Conservation (phyloP, 2,329 filamentous ascomycete species). For the Penicillium janthinellum region DNA sequence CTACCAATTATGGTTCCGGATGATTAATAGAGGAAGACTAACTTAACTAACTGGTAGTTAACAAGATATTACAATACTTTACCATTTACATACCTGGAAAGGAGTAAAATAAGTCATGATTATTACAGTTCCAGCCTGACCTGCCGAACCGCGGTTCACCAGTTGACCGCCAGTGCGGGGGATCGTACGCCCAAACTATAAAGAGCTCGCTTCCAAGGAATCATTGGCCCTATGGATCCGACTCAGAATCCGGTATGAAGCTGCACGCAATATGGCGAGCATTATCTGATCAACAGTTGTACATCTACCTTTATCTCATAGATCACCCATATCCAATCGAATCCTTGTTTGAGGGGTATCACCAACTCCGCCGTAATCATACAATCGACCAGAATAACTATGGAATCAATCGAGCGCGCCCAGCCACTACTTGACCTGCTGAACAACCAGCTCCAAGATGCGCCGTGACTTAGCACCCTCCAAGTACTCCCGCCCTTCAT, state of each 20-base stretch:
- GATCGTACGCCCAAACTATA: not conserved
- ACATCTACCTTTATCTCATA: too few relatives aligned
- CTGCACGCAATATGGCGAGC: not conserved
- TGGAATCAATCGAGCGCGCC: not conserved
- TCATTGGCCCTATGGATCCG: not conserved
- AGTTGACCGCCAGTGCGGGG: not conserved
- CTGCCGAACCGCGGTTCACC: not conserved
- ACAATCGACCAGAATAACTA: slow-evolving; percentile 5
- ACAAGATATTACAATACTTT: not conserved
- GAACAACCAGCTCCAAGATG: slow-evolving; percentile 38
- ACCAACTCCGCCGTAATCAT: slow-evolving; percentile 12
- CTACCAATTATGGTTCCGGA: not conserved
- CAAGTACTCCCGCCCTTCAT: slow-evolving; percentile 46
- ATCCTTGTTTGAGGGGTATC: slow-evolving; percentile 15
- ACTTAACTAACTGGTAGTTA: too few relatives aligned
- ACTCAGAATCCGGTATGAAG: not conserved
- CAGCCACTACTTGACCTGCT: slow-evolving; percentile 11
- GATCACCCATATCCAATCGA: not conserved
- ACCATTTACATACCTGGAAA: not conserved
- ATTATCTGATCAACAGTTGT: not conserved
- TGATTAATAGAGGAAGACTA: not conserved
- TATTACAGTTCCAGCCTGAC: too few relatives aligned
- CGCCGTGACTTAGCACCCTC: slow-evolving; percentile 44
- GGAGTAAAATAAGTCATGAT: too few relatives aligned
- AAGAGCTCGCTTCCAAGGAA: not conserved